A percentile compares a stretch with the other conserved stretches of the same genome.
Conservation (phyloP, 345 rosid genomes). For the Eucalyptus tenuipes region DNA sequence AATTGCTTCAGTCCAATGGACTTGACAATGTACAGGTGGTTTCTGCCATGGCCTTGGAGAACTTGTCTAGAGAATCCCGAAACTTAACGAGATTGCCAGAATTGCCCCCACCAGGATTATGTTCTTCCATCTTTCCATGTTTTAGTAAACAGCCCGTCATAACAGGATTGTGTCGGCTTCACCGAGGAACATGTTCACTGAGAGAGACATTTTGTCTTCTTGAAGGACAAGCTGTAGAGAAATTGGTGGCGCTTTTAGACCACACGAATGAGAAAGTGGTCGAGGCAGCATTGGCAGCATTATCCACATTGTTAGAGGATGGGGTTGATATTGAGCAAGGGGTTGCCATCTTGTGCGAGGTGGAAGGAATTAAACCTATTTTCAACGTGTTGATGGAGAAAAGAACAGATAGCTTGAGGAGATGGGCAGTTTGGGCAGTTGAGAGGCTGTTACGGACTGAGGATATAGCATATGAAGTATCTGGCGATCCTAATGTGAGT, state of each 20-base stretch:
- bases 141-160: conserved; percentile 48
- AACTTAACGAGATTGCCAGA: conserved; percentile 68
- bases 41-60: conserved; percentile 86
- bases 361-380: conserved; percentile 63
- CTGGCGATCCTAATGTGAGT: conserved; percentile 61
- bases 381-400: conserved; percentile 62
- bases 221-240: conserved; percentile 82
- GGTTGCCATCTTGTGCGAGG: conserved; percentile 42
- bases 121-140: conserved; percentile 60
- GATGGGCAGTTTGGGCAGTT: conserved; percentile 78
- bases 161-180: conserved; percentile 69
- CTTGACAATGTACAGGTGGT: conserved; percentile 68
- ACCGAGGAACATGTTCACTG: conserved; percentile 69
- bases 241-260: conserved; percentile 77
- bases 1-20: conserved; percentile 64
- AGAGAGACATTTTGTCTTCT: conserved; percentile 76
- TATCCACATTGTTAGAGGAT: conserved; percentile 77
- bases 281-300: conserved; percentile 80
- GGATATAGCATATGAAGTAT: conserved; percentile 62
- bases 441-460: conserved; percentile 80
- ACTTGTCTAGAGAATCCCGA: conserved; percentile 70
- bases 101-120: conserved; percentile 47
- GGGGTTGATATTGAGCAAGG: conserved; percentile 69
- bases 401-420: conserved; percentile 51
- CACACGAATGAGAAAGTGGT: conserved; percentile 87